Conservation (phyloP, 192 early-diverging fungal species). For the Podila epicladia region DNA sequence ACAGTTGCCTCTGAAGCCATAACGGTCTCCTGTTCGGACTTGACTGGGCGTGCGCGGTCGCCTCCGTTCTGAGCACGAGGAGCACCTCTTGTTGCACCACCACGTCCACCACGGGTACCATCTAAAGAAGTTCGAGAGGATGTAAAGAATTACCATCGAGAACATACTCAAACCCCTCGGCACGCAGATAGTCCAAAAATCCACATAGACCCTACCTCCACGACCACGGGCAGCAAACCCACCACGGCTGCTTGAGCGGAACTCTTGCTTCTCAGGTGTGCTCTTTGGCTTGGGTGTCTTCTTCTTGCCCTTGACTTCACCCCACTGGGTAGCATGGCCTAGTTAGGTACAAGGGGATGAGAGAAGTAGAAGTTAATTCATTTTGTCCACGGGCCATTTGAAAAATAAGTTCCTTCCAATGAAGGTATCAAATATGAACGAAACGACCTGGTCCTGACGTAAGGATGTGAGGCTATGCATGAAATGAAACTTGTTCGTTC, state of each 20-base stretch:
- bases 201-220: constrained; percentile 57
- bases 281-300: constrained; percentile 64
- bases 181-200: too few relatives aligned
- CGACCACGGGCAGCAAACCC: constrained; percentile 66
- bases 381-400: too few relatives aligned
- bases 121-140: constrained; percentile 16
- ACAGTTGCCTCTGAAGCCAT: not conserved
- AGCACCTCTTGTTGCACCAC: constrained; percentile 55
- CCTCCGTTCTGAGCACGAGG: constrained; percentile 48
- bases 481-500: too few relatives aligned
- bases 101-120: constrained; percentile 75
- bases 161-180: too few relatives aligned
- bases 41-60: constrained; percentile 22
- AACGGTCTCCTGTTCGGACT: not conserved
- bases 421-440: too few relatives aligned
- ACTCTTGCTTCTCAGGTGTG: constrained; percentile 57
- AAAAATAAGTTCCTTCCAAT: too few relatives aligned
- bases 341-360: not conserved
- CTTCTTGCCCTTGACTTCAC: constrained; percentile 85
- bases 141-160: too few relatives aligned
- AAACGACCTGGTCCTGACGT: too few relatives aligned
- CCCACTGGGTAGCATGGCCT: constrained; percentile 87
- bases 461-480: too few relatives aligned
- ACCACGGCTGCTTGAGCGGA: constrained; percentile 57
- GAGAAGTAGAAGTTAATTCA: too few relatives aligned